phyloP scores from a whole-genome alignment of 148 eudicot species.

The Gaultheria prostrata region DNA sequence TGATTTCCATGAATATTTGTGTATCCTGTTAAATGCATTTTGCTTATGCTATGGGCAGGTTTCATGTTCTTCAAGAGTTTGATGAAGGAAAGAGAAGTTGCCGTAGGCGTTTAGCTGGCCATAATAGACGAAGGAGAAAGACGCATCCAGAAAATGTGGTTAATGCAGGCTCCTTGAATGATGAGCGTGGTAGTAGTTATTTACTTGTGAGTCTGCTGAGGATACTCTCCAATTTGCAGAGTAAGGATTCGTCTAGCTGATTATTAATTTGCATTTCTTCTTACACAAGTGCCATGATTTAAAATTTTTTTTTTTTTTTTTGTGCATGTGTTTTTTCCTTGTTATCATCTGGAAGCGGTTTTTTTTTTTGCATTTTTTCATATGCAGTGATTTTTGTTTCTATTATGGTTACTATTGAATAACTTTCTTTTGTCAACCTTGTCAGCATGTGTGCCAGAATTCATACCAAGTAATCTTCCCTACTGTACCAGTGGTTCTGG shows the following conservation, averaged over 20 bases:
- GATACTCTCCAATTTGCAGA: conserved; percentile 64
- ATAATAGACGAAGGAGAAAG: conserved; percentile 85
- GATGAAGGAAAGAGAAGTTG: conserved; percentile 99
- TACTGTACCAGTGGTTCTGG: background rate
- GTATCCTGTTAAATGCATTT: background rate
- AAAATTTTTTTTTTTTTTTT: background rate
- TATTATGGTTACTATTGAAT: background rate
- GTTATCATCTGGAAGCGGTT: background rate
- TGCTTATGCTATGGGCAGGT: conserved; percentile 43
- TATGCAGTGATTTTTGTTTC: background rate
- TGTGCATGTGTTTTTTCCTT: background rate
- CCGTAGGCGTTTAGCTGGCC: conserved; percentile 93
- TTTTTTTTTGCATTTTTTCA: background rate
- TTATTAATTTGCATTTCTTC: background rate
- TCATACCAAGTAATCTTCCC: background rate
- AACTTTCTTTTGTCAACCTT: background rate
- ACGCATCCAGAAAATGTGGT: conserved; percentile 63
- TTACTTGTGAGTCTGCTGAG: conserved; percentile 59
- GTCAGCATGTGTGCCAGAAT: background rate
- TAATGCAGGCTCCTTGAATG: conserved; percentile 41
- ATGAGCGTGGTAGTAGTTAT: conserved; percentile 59
- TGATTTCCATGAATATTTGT: background rate
- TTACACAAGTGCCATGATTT: background rate
- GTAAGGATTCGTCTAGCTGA: conserved; percentile 43
- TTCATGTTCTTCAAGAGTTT: conserved; percentile 88